Conservation (phyloP, 129 eudicot genomes). For the Arctium minus region DNA sequence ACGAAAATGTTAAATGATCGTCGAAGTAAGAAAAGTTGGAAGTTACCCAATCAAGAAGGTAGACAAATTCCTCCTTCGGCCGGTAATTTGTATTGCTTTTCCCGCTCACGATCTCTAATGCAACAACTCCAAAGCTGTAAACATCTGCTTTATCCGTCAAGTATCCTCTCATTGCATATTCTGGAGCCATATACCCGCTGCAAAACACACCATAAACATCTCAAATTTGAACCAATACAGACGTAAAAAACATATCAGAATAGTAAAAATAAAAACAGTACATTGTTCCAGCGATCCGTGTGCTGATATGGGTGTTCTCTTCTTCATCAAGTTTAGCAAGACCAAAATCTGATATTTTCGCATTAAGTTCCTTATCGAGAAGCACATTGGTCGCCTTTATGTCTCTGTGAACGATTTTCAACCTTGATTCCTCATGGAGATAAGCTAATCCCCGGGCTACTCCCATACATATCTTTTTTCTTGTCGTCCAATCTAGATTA, state of each 20-base stretch:
- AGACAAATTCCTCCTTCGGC: constrained; percentile 51
- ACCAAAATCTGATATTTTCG: constrained; percentile 43
- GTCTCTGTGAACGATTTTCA: constrained; percentile 46
- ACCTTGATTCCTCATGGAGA: constrained; percentile 39
- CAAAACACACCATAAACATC: constrained; percentile 10
- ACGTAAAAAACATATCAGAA: constrained; percentile 1
- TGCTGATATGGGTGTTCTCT: constrained; percentile 44
- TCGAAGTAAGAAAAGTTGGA: constrained; percentile 1
- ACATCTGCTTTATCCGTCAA: constrained; percentile 56
- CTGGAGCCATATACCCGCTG: constrained; percentile 50
- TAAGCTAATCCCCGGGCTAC: constrained; percentile 36
- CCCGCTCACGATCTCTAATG: constrained; percentile 41
- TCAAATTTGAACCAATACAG: background rate
- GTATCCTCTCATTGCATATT: constrained; percentile 45
- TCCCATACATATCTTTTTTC: constrained; percentile 38
- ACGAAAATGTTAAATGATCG: background rate
- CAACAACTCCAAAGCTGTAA: constrained; percentile 62
- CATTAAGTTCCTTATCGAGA: constrained; percentile 46
- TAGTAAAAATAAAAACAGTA: background rate
- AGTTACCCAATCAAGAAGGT: constrained; percentile 68
- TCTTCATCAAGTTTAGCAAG: constrained; percentile 44
- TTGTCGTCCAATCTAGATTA: constrained; percentile 31
- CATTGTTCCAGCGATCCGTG: constrained; percentile 43
- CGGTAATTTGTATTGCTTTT: constrained; percentile 51
- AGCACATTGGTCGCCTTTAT: constrained; percentile 40